These are phyloP conservation scores for Trichoderma afroharzianum DNA, from an alignment of 2,329 filamentous ascomycete species.

Conservation along the genomic window DNA sequence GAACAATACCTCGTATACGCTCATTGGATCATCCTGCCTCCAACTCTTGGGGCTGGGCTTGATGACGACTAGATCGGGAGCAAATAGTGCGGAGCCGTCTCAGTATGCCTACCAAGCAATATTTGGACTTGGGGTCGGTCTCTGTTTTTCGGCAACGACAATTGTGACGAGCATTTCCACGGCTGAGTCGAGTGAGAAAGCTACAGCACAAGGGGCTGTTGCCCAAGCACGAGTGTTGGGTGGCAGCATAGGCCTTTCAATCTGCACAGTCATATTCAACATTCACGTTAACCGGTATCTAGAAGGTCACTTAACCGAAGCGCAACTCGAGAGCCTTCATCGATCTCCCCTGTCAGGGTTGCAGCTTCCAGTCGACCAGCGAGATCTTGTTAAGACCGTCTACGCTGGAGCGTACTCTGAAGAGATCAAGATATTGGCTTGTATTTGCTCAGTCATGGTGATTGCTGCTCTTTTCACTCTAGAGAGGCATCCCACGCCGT, in stretches of 20 bases:
- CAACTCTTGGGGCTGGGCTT: constrained; percentile 52
- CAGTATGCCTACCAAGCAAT: constrained; percentile 55
- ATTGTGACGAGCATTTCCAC: constrained; percentile 55
- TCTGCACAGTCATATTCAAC: constrained; percentile 59
- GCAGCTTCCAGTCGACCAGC: constrained; percentile 32
- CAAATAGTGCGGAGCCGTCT: constrained; percentile 32
- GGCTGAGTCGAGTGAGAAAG: constrained; percentile 46
- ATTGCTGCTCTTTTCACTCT: constrained; percentile 43
- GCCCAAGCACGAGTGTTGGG: constrained; percentile 59
- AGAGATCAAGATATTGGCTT: constrained; percentile 46
- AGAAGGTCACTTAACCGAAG: constrained; percentile 31
- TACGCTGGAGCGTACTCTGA: constrained; percentile 46
- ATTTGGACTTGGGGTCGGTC: constrained; percentile 57
- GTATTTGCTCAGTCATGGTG: constrained; percentile 42
- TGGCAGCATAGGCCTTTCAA: constrained; percentile 55
- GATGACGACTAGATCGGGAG: constrained; percentile 42
- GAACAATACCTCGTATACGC: constrained; percentile 51
- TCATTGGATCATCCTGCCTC: constrained; percentile 47
- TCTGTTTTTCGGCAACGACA: constrained; percentile 54
- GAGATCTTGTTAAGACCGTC: constrained; percentile 36
- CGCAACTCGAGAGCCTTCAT: constrained; percentile 41
- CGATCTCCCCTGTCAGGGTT: constrained; percentile 41
- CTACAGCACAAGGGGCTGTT: constrained; percentile 57
- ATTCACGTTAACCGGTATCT: constrained; percentile 39
- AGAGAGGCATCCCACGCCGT: constrained; percentile 39